These are phyloP conservation scores for Colletotrichum ledebouriae DNA, from an alignment of 2,329 filamentous ascomycete species.

Conservation along the genomic window DNA sequence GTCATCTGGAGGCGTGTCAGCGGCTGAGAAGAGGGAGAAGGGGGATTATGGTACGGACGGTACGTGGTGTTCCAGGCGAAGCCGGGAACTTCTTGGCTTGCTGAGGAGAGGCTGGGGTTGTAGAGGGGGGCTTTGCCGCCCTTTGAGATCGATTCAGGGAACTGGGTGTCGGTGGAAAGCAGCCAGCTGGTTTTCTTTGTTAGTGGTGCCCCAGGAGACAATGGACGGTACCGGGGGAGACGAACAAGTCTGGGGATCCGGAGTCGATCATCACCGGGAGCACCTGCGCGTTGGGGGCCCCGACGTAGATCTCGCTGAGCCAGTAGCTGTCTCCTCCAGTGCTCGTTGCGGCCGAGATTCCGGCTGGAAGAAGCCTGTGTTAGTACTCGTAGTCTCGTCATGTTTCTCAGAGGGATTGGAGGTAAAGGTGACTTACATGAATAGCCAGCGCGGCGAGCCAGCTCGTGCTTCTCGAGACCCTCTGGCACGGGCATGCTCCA, in stretches of 20 bases:
- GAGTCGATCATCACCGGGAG: constrained; percentile 39
- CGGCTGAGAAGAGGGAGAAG: constrained; percentile 8
- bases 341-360: constrained; percentile 6
- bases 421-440: constrained; percentile 4
- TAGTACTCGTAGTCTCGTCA: background rate
- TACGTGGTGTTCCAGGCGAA: constrained; percentile 65
- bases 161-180: constrained; percentile 51
- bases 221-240: too few species aligned
- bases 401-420: background rate
- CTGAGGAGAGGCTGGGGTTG: constrained; percentile 59
- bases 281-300: constrained; percentile 14
- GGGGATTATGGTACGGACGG: constrained; percentile 54
- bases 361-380: constrained; percentile 9
- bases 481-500: constrained; percentile 37
- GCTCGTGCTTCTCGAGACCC: constrained; percentile 23
- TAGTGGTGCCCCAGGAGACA: background rate
- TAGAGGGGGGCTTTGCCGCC: constrained; percentile 62
- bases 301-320: constrained; percentile 36
- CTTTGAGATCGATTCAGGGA: background rate
- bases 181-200: constrained; percentile 25
- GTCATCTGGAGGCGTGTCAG: constrained; percentile 52
- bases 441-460: constrained; percentile 32
- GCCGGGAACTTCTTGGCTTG: constrained; percentile 56
- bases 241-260: constrained; percentile 32
- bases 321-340: constrained; percentile 26